Evolutionary conservation across 2,329 filamentous ascomycete species (phyloP).

Genomic region (Mycosphaerella arachidis): DNA sequence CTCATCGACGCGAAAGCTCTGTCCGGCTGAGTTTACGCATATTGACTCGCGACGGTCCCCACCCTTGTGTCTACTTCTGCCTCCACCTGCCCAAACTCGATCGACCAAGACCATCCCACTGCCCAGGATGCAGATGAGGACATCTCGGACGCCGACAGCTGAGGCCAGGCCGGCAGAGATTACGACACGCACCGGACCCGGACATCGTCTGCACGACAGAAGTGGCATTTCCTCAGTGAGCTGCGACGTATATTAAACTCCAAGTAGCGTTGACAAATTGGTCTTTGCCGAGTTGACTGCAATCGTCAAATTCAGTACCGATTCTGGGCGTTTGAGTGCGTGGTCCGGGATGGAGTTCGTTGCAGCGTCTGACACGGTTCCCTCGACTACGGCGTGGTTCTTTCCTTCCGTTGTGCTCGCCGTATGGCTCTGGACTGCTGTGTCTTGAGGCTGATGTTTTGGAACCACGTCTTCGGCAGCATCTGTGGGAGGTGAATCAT

Average conservation of each 20-base stretch:
- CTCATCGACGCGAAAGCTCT: not conserved
- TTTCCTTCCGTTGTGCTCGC: no score
- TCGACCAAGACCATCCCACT: not conserved
- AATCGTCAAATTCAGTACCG: not conserved
- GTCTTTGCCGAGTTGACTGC: not conserved
- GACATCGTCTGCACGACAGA: not conserved
- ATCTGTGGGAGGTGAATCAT: not conserved
- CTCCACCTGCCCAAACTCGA: not conserved
- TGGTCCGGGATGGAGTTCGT: no score
- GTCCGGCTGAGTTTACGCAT: not conserved
- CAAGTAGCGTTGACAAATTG: not conserved
- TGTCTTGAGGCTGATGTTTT: no score
- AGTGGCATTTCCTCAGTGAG: not conserved
- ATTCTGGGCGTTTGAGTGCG: no score
- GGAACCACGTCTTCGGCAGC: not conserved
- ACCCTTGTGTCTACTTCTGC: no score
- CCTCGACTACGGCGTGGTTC: no score
- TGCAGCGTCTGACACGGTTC: no score
- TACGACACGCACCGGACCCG: not conserved
- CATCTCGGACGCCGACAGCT: not conserved
- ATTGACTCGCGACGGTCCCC: no score
- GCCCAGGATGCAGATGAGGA: not conserved
- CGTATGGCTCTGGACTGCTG: no score
- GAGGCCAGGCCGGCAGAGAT: not conserved
- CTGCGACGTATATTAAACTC: not conserved